Percentiles rank a stretch among this genome's conserved stretches.
These are phyloP conservation scores for Mortierella sp. DNA, from an alignment of 371 early-diverging fungal genomes.

Conservation along the genomic window DNA sequence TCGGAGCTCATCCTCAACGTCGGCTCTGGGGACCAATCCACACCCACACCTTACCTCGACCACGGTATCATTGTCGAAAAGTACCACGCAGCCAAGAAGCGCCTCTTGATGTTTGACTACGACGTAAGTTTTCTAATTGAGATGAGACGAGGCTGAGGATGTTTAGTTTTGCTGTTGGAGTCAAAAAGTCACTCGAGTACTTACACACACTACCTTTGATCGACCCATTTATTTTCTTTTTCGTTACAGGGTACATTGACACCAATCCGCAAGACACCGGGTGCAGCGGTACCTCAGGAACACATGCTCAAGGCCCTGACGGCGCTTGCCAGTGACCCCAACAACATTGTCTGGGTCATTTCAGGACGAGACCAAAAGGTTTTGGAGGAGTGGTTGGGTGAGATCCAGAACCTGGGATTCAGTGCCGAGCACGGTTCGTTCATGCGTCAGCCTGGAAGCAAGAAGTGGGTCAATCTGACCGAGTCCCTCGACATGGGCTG, in stretches of 20 bases:
- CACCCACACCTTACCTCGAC: conserved; percentile 78
- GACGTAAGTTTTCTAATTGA: conserved; percentile 66
- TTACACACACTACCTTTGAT: too few relatives aligned
- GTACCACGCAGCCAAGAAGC: conserved; percentile 69
- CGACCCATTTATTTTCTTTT: conserved; percentile 18
- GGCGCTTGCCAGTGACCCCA: conserved; percentile 80
- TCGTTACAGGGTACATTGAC: conserved; percentile 88
- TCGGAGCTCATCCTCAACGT: conserved; percentile 65
- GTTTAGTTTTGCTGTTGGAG: not conserved
- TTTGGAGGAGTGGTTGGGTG: conserved; percentile 88
- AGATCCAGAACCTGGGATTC: conserved; percentile 80
- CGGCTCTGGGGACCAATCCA: conserved; percentile 64
- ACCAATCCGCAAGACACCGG: conserved; percentile 77
- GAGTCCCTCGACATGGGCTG: conserved; percentile 88
- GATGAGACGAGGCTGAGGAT: not conserved
- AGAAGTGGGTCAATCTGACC: conserved; percentile 83
- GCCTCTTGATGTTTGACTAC: conserved; percentile 89
- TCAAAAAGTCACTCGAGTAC: not conserved
- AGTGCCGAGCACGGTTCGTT: conserved; percentile 83
- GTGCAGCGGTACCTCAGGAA: conserved; percentile 73
- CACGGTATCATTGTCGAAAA: conserved; percentile 55
- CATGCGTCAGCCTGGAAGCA: conserved; percentile 67
- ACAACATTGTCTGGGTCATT: conserved; percentile 91
- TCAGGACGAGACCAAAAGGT: conserved; percentile 92
- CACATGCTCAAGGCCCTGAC: conserved; percentile 77